A percentile compares a stretch with the other conserved stretches of the same genome.
phyloP scores from a whole-genome alignment of 2,329 filamentous ascomycete species.

The Colletotrichum lentis region DNA sequence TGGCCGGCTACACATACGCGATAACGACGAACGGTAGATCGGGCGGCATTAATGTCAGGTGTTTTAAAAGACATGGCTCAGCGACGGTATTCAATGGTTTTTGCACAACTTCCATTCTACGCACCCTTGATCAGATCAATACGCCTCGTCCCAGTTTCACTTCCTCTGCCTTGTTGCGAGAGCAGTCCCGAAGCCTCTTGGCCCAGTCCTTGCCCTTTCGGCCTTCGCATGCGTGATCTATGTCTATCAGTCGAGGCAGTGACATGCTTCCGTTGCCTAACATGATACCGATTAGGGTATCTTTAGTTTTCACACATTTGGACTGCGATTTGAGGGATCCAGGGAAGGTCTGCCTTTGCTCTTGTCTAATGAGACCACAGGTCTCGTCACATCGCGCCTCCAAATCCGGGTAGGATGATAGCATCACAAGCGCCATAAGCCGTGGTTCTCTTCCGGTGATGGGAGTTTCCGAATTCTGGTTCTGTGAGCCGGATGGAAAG shows the following conservation, averaged over 20 bases:
- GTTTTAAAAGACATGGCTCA: conserved; percentile 37
- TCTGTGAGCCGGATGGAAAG: neutral
- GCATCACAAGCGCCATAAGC: neutral
- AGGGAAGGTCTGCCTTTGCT: conserved; percentile 22
- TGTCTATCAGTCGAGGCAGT: neutral
- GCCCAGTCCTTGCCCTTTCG: neutral
- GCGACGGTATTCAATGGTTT: conserved; percentile 38
- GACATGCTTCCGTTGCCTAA: neutral
- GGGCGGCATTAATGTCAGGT: conserved; percentile 38
- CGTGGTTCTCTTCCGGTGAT: neutral
- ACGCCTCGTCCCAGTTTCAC: conserved; percentile 5
- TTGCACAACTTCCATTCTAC: conserved; percentile 18
- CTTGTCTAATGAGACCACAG: neutral
- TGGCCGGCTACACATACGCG: conserved; percentile 38
- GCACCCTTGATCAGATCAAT: neutral
- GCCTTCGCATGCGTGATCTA: no score
- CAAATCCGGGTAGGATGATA: no score
- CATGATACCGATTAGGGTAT: neutral
- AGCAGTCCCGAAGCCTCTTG: neutral
- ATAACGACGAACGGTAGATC: conserved; percentile 37
- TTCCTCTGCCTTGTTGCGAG: conserved; percentile 7
- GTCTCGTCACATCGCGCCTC: neutral
- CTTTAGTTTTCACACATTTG: neutral
- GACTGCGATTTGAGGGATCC: conserved; percentile 11
- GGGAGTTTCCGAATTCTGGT: neutral